Percentiles rank a stretch among this genome's conserved stretches.
Conservation (phyloP, 1,284 basidiomycete species). For the Apiotrichum akiyoshidainum region DNA sequence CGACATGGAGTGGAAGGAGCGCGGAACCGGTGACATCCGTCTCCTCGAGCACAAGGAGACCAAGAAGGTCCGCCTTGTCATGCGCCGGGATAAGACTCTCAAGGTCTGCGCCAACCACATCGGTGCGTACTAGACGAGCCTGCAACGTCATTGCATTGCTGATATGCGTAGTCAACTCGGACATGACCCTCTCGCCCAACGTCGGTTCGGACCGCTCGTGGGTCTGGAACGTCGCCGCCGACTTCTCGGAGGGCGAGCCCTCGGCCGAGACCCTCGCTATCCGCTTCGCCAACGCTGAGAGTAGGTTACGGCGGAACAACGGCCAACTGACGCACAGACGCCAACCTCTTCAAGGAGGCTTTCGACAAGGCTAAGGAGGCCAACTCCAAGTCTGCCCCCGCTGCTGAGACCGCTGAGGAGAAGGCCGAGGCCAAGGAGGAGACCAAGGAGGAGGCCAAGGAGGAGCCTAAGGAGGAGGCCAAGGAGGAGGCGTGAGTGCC, state of each 20-base stretch:
- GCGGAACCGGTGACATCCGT: constrained; percentile 75
- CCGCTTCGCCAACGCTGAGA: constrained; percentile 94
- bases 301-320: constrained; percentile 57
- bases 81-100: constrained; percentile 99
- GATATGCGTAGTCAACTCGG: constrained; percentile 64
- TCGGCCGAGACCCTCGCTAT: constrained; percentile 94
- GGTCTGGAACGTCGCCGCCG: constrained; percentile 97
- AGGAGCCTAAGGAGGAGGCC: constrained; percentile 25
- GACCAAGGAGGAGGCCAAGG: constrained; percentile 26
- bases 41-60: constrained; percentile 81
- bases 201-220: constrained; percentile 98
- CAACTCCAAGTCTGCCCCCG: constrained; percentile 56
- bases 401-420: constrained; percentile 41
- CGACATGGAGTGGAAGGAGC: constrained; percentile 91
- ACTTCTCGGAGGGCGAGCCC: constrained; percentile 85
- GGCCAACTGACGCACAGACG: constrained; percentile 58
- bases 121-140: constrained; percentile 58
- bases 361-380: constrained; percentile 78
- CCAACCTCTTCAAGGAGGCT: constrained; percentile 75
- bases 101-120: constrained; percentile 99
- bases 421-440: constrained; percentile 37
- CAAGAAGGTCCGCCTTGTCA: constrained; percentile 91
- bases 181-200: constrained; percentile 96
- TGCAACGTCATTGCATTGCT: background rate
- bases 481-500: constrained; percentile 24